Evolutionary conservation across 2,329 filamentous ascomycete genomes (phyloP), one percentile per base, ranked within the genome.

Genomic region (Tricladium varicosporioides): DNA sequence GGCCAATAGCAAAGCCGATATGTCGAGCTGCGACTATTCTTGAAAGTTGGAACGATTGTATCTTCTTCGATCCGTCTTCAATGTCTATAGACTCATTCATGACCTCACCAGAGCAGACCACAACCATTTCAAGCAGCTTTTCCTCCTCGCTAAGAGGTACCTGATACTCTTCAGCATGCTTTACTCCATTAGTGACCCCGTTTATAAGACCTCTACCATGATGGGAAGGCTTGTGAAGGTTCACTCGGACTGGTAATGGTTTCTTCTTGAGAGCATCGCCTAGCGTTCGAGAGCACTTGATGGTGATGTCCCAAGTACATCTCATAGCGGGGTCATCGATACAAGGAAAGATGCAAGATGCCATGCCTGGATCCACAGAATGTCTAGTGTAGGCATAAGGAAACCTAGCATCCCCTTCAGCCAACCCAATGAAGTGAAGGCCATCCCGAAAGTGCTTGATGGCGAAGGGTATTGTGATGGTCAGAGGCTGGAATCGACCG

Each of bases 331-430:
- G 84, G 69, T 96, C 89, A 70, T 99, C 94, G 52, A 97, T 81
- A 71, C 94, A 97, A 0, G 94, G 94, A 67, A 99, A 99, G 22
- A 97, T 84, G 65, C 88, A 92, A 48, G 87, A 93, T 1, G 91
- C 87, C 15, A 85, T 87, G 31, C 92, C 92, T 0, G 91, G 85
- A 60, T 89, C 87, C 44, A 88, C 77, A 1, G 87, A 89, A 68
- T 93, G 92, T 43, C 87, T 87, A 0, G 93, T 96, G 72, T 96
- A 99, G 49, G 90, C 86, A 75, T 99, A 93, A 0, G 94, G 92
- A 71, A 92, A 99, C 60, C 92, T 84, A 55, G 80, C 79, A 70
- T 97, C 93, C 51, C 86, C 83, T 56, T 87, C 85, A 46, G 91
- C 86, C 40, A 94, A 82, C 3, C 94, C 92, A 14, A 95, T 90